phyloP scores from a whole-genome alignment of 305 asterid genomes.

The Solanum aculeatissimum region DNA sequence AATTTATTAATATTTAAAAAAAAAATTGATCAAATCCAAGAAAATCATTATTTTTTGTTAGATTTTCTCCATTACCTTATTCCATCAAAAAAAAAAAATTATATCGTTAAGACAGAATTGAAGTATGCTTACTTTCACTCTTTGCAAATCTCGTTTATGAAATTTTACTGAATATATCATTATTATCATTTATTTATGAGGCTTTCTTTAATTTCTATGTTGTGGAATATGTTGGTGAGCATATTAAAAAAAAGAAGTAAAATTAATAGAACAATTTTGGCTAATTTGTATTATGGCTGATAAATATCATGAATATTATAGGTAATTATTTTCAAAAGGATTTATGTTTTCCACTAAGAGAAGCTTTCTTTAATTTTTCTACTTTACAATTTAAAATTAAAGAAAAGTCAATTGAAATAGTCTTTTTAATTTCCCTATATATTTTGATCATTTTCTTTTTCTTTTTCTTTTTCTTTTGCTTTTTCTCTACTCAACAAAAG shows the following conservation, averaged over 20 bases:
- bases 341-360: not conserved
- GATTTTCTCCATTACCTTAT: not conserved
- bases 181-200: not conserved
- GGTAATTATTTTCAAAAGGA: too few species aligned
- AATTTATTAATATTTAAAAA: not conserved
- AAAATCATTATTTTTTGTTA: not conserved
- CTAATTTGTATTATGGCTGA: not conserved
- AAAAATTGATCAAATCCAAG: not conserved
- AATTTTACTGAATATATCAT: not conserved
- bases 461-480: not conserved
- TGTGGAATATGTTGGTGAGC: not conserved
- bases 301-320: not conserved
- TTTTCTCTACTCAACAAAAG: not conserved
- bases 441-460: not conserved
- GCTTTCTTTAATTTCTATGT: not conserved
- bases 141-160: not conserved
- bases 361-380: not conserved
- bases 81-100: not conserved
- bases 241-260: not conserved
- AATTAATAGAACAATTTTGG: not conserved
- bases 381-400: not conserved
- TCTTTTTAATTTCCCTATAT: not conserved
- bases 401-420: not conserved
- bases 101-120: not conserved
- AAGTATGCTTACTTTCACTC: rapidly evolving